phyloP scores from a whole-genome alignment of 805 yeast species.

The Candida tammaniensis region DNA sequence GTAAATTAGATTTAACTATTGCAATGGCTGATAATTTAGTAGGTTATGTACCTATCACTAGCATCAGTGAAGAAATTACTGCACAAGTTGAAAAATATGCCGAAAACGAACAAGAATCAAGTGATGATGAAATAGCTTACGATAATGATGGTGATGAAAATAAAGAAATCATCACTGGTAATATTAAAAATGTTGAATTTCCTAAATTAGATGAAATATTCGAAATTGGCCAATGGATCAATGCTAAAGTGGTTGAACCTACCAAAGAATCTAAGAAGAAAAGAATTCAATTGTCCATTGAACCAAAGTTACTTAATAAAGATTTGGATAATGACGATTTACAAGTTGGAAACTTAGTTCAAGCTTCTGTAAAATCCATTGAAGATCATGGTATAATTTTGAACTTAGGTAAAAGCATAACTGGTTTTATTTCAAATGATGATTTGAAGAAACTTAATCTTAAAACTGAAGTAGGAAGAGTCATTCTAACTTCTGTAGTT shows the following conservation, averaged over 20 bases:
- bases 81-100: slow-evolving; percentile 53
- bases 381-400: slow-evolving; percentile 92
- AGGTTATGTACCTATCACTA: slow-evolving; percentile 76
- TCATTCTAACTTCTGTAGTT: slow-evolving; percentile 59
- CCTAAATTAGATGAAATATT: slow-evolving; percentile 60
- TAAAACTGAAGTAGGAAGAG: slow-evolving; percentile 51
- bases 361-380: slow-evolving; percentile 70
- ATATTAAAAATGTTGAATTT: slow-evolving; percentile 33
- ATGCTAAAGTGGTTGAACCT: slow-evolving; percentile 70
- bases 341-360: slow-evolving; percentile 59
- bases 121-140: slow-evolving; percentile 29
- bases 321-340: slow-evolving; percentile 64
- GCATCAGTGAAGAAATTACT: slow-evolving; percentile 64
- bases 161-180: slow-evolving; percentile 20
- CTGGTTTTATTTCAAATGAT: slow-evolving; percentile 76
- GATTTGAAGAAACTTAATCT: slow-evolving; percentile 44
- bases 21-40: slow-evolving; percentile 76
- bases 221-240: slow-evolving; percentile 77
- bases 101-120: slow-evolving; percentile 42
- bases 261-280: slow-evolving; percentile 45
- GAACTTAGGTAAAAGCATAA: slow-evolving; percentile 56
- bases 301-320: slow-evolving; percentile 70
- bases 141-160: slow-evolving; percentile 33
- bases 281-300: slow-evolving; percentile 67
- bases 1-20: slow-evolving; percentile 61